Conservation (phyloP, 108 stramenopile species). For the Ochromonas danica region DNA sequence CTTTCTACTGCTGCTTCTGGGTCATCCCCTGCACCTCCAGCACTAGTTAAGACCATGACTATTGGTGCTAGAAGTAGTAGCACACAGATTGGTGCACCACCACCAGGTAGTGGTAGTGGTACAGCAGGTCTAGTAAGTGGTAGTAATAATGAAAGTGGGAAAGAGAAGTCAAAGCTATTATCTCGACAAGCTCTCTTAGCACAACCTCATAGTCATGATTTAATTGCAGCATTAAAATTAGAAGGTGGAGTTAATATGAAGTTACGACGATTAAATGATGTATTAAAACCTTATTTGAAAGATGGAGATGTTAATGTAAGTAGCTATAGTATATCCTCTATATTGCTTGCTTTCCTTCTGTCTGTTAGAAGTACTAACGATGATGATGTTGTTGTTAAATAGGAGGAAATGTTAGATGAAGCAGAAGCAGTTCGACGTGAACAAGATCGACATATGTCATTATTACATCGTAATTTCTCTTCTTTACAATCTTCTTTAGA, state of each 20-base stretch:
- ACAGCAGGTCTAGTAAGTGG: not conserved
- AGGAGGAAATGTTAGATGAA: slow-evolving; percentile 9
- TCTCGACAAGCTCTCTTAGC: not conserved
- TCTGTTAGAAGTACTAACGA: not conserved
- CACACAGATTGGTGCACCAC: too few species aligned
- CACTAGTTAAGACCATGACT: too few species aligned
- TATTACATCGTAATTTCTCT: not conserved
- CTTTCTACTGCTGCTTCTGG: too few species aligned
- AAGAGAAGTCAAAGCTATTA: not conserved
- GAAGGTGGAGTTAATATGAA: not conserved
- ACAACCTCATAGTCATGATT: too few species aligned
- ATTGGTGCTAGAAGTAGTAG: too few species aligned
- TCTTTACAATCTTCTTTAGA: not conserved
- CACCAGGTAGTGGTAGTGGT: too few species aligned
- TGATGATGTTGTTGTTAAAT: not conserved
- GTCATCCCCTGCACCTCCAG: too few species aligned
- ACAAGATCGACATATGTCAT: slow-evolving; percentile 20
- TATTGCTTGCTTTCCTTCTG: not conserved
- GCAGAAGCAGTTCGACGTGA: slow-evolving; percentile 7
- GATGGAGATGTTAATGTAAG: not conserved
- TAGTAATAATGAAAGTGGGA: not conserved
- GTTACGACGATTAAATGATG: not conserved
- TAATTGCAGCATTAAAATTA: too few species aligned
- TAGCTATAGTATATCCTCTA: not conserved
- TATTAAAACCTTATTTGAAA: slow-evolving; percentile 18